Conservation (phyloP, 768 basidiomycete genomes). For the Rhodotorula diobovata region DNA sequence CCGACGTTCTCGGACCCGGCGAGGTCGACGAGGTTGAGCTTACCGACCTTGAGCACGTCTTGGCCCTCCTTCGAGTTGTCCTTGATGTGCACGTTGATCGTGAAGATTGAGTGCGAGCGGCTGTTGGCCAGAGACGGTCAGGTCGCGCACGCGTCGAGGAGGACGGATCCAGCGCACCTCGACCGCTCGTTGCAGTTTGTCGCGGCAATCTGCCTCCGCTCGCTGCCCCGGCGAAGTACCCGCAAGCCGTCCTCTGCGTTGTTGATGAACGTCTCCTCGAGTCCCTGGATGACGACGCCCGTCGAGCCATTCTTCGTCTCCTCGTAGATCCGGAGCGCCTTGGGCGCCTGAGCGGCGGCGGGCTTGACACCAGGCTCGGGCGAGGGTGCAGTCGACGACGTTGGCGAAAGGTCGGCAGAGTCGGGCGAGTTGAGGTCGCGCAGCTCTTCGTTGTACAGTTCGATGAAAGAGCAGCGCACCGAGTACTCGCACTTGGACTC, state of each 20-base stretch:
- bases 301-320: slow-evolving; percentile 69
- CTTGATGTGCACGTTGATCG: slow-evolving; percentile 89
- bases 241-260: slow-evolving; percentile 75
- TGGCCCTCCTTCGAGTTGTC: slow-evolving; percentile 67
- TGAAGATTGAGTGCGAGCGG: slow-evolving; percentile 95
- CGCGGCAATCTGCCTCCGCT: slow-evolving; percentile 84
- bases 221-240: slow-evolving; percentile 80
- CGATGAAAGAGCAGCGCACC: slow-evolving; percentile 88
- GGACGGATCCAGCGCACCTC: slow-evolving; percentile 48
- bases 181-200: slow-evolving; percentile 98
- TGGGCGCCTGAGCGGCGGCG: neutral
- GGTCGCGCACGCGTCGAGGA: neutral
- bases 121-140: slow-evolving; percentile 45
- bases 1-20: slow-evolving; percentile 98
- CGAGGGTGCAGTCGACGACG: neutral
- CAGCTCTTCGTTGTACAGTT: slow-evolving; percentile 97
- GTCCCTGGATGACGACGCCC: slow-evolving; percentile 83
- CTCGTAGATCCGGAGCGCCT: slow-evolving; percentile 82
- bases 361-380: neutral
- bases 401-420: slow-evolving; percentile 50
- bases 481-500: slow-evolving; percentile 71
- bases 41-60: slow-evolving; percentile 85
- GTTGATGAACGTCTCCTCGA: slow-evolving; percentile 82
- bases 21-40: slow-evolving; percentile 92
- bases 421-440: slow-evolving; percentile 70